phyloP scores from a whole-genome alignment of 148 eudicot genomes.

The Nepenthes mirabilis region DNA sequence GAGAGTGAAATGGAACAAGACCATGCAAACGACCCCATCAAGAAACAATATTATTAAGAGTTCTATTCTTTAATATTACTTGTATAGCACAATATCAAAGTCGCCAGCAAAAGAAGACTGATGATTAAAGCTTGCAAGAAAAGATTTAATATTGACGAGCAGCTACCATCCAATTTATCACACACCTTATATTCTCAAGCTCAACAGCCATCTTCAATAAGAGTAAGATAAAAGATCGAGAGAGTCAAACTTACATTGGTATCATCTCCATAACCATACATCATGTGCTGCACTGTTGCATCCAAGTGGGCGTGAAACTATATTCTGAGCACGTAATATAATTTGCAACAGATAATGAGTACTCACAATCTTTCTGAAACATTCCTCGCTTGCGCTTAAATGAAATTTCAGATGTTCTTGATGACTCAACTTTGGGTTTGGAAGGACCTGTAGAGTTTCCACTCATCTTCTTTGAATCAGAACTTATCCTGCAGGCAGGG shows the following conservation, averaged over 20 bases:
- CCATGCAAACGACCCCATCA: too few species aligned
- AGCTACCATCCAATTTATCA: too few species aligned
- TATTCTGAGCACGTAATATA: background rate
- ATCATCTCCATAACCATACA: slow-evolving; percentile 96
- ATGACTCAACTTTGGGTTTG: slow-evolving; percentile 40
- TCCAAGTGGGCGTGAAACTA: background rate
- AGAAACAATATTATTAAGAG: too few species aligned
- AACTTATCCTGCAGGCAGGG: too few species aligned
- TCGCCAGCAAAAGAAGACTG: too few species aligned
- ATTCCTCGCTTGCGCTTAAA: slow-evolving; percentile 84
- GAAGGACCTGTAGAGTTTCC: background rate
- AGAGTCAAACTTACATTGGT: slow-evolving; percentile 43
- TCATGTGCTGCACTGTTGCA: slow-evolving; percentile 88
- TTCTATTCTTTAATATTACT: too few species aligned
- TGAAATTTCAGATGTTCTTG: slow-evolving; percentile 47
- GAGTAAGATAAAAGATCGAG: background rate
- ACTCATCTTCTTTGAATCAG: too few species aligned
- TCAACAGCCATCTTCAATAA: background rate
- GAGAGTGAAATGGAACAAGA: too few species aligned
- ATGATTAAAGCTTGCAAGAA: too few species aligned
- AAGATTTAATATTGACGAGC: too few species aligned
- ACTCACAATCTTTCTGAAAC: slow-evolving; percentile 88
- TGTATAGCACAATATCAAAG: too few species aligned
- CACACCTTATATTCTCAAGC: too few species aligned
- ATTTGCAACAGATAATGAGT: background rate